These are phyloP conservation scores for Protomyces arabidopsidicola DNA, from an alignment of 1,139 yeast species.

Conservation along the genomic window DNA sequence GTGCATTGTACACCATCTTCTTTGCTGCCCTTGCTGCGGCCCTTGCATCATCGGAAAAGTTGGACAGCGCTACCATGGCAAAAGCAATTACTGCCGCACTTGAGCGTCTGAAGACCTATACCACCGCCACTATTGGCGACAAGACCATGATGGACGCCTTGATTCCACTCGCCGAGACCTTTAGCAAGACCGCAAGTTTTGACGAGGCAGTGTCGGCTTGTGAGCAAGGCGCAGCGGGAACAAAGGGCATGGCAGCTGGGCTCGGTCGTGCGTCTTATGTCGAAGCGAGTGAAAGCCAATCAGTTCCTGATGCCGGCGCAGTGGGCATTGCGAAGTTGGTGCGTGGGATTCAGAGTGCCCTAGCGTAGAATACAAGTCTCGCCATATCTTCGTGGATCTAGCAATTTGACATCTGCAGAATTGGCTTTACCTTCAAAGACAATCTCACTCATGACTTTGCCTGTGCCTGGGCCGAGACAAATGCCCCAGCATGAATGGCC, in stretches of 20 bases:
- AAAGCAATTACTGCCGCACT: constrained; percentile 50
- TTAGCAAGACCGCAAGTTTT: constrained; percentile 50
- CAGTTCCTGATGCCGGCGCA: constrained; percentile 92
- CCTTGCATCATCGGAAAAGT: constrained; percentile 38
- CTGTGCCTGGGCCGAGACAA: constrained; percentile 95
- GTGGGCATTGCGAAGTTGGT: constrained; percentile 39
- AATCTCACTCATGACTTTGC: constrained; percentile 82
- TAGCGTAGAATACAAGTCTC: no score
- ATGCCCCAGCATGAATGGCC: constrained; percentile 99
- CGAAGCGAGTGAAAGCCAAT: constrained; percentile 45
- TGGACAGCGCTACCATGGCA: constrained; percentile 44
- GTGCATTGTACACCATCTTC: constrained; percentile 83
- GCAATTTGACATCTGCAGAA: constrained; percentile 71
- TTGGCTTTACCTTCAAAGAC: constrained; percentile 76
- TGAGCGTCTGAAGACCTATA: constrained; percentile 66
- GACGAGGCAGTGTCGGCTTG: constrained; percentile 64
- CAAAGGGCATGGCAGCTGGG: constrained; percentile 70
- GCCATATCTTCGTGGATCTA: constrained; percentile 54
- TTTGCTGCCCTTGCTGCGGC: constrained; percentile 62
- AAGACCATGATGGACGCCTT: constrained; percentile 83
- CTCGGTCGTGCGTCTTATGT: constrained; percentile 95
- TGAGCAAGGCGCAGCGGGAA: constrained; percentile 65
- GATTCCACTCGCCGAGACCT: constrained; percentile 73
- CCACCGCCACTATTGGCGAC: constrained; percentile 86
- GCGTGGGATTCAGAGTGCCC: not conserved